Evolutionary conservation across 139 green algal species (phyloP).

Genomic region (Tetratostichococcus sp.): DNA sequence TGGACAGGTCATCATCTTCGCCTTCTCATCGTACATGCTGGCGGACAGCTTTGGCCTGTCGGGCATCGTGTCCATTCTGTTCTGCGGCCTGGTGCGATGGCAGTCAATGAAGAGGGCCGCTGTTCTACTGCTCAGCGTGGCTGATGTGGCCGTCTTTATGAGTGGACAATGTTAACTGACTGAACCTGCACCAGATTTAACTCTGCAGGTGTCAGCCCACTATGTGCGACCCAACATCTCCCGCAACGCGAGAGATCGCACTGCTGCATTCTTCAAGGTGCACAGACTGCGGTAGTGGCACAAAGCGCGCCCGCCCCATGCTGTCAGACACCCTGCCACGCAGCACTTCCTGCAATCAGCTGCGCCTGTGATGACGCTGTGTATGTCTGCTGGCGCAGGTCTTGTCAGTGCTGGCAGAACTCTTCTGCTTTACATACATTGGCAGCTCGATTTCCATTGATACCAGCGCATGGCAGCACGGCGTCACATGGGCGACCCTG

Average conservation of each 20-base stretch:
- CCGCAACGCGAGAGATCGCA: background rate
- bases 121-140: no score
- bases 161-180: no score
- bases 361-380: background rate
- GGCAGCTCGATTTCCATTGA: slow-evolving; percentile 46
- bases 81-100: slow-evolving; percentile 63
- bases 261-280: slow-evolving; percentile 49
- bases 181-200: no score
- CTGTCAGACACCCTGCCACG: no score
- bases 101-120: no score
- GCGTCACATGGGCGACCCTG: background rate
- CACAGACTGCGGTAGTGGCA: no score
- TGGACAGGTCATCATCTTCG: slow-evolving; percentile 9
- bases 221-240: background rate
- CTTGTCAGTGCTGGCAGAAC: slow-evolving; percentile 50
- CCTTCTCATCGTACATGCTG: slow-evolving; percentile 45
- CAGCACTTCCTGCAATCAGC: no score
- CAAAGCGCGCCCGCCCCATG: no score
- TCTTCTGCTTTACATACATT: slow-evolving; percentile 79
- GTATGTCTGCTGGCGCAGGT: background rate
- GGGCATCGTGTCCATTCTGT: slow-evolving; percentile 75
- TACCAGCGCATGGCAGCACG: background rate
- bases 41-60: slow-evolving; percentile 43
- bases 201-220: slow-evolving; percentile 4
- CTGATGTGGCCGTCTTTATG: no score